phyloP scores from a whole-genome alignment of 345 rosid species.

The Balakata baccata region DNA sequence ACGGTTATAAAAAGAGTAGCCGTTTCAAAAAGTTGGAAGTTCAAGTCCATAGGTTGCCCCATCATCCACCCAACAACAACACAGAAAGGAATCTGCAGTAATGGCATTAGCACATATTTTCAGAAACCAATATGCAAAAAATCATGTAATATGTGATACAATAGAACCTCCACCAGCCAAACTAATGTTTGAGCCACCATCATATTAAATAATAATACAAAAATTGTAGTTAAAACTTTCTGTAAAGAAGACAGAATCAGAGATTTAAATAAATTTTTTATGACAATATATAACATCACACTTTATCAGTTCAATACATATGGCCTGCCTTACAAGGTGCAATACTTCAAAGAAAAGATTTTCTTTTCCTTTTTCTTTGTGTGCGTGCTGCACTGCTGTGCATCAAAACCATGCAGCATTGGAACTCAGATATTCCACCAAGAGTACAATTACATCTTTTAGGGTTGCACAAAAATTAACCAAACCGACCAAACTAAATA shows the following conservation, averaged over 20 bases:
- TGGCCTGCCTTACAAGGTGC: background rate
- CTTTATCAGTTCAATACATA: background rate
- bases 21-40: conserved; percentile 85
- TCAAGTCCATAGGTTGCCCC: conserved; percentile 73
- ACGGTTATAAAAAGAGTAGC: conserved; percentile 74
- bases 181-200: background rate
- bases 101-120: background rate
- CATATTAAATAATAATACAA: background rate
- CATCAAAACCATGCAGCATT: background rate
- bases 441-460: no score
- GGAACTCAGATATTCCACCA: background rate
- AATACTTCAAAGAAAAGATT: background rate
- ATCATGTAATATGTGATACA: background rate
- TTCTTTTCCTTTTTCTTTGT: background rate
- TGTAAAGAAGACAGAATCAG: no score
- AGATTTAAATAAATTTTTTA: no score
- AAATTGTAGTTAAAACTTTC: background rate
- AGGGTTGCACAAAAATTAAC: no score
- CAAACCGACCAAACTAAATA: no score
- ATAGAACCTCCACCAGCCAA: background rate
- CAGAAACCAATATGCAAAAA: conserved; percentile 1
- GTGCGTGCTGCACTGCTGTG: background rate
- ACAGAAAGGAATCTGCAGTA: conserved; percentile 67
- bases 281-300: no score
- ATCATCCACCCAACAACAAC: conserved; percentile 80